These are phyloP conservation scores for Globisporangium spinosum DNA, from an alignment of 352 stramenopile genomes.

Conservation along the genomic window DNA sequence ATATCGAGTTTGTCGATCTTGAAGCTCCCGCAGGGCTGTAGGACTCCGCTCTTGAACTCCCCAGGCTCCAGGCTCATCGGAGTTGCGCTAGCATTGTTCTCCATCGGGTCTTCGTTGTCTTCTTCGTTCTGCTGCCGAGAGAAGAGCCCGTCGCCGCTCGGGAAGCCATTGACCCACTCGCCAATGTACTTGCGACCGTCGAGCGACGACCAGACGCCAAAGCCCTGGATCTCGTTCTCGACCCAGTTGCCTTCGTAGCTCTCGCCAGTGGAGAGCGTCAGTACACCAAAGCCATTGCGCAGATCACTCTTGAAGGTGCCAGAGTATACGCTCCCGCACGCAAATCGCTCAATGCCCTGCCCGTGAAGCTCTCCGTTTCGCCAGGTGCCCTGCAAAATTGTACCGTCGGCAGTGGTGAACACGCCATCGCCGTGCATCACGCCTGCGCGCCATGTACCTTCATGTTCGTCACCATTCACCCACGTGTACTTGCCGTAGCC, in stretches of 20 bases:
- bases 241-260: slow-evolving; percentile 69
- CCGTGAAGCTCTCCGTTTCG: slow-evolving; percentile 37
- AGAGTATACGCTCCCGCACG: slow-evolving; percentile 54
- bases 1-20: slow-evolving; percentile 34
- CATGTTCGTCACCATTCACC: slow-evolving; percentile 61
- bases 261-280: slow-evolving; percentile 56
- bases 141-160: slow-evolving; percentile 56
- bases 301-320: slow-evolving; percentile 44
- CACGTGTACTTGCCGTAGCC: slow-evolving; percentile 71
- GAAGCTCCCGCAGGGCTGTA: slow-evolving; percentile 44
- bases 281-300: slow-evolving; percentile 50
- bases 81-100: slow-evolving; percentile 1
- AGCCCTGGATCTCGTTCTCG: slow-evolving; percentile 45
- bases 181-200: slow-evolving; percentile 50
- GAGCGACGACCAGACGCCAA: slow-evolving; percentile 54
- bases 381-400: slow-evolving; percentile 49
- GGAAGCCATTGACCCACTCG: slow-evolving; percentile 48
- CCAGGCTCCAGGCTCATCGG: slow-evolving; percentile 26
- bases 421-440: slow-evolving; percentile 68
- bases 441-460: slow-evolving; percentile 52
- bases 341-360: slow-evolving; percentile 44
- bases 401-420: slow-evolving; percentile 32
- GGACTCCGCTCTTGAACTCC: slow-evolving; percentile 39
- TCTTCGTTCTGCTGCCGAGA: slow-evolving; percentile 25
- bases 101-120: slow-evolving; percentile 17